Percentiles rank a stretch among this genome's conserved stretches.
Evolutionary conservation across 1,284 basidiomycete genomes (phyloP).

Genomic region (Naganishia albida): DNA sequence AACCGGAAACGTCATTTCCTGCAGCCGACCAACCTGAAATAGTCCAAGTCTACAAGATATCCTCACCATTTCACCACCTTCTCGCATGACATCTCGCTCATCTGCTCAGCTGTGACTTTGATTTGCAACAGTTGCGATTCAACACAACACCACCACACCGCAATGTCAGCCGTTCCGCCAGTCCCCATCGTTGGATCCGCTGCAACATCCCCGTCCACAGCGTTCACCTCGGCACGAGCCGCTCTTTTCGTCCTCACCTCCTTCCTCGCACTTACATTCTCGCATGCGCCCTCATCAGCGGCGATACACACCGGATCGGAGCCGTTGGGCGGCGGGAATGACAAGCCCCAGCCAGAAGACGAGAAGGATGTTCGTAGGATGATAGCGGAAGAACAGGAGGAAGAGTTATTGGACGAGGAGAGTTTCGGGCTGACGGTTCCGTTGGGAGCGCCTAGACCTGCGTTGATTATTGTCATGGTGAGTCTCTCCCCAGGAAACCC

Average conservation of each 20-base stretch:
- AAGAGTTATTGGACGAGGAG: slow-evolving; percentile 40
- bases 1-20: no score
- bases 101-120: no score
- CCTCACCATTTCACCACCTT: no score
- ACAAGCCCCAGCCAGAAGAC: slow-evolving; percentile 9
- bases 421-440: slow-evolving; percentile 46
- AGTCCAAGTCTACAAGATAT: no score
- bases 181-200: slow-evolving; percentile 9
- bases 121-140: no score
- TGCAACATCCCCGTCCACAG: background rate
- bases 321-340: background rate
- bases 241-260: slow-evolving; percentile 16
- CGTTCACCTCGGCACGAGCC: slow-evolving; percentile 14
- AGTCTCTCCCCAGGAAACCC: slow-evolving; percentile 23
- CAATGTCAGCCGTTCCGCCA: slow-evolving; percentile 21
- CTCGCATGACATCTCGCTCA: no score
- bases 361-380: slow-evolving; percentile 9
- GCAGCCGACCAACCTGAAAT: no score
- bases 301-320: background rate
- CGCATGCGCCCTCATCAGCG: slow-evolving; percentile 3
- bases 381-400: slow-evolving; percentile 32
- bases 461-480: slow-evolving; percentile 54
- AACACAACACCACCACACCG: background rate
- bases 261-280: slow-evolving; percentile 21
- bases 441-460: slow-evolving; percentile 42